phyloP scores from a whole-genome alignment of 371 early-diverging fungal genomes.

The Mortierella sp. region DNA sequence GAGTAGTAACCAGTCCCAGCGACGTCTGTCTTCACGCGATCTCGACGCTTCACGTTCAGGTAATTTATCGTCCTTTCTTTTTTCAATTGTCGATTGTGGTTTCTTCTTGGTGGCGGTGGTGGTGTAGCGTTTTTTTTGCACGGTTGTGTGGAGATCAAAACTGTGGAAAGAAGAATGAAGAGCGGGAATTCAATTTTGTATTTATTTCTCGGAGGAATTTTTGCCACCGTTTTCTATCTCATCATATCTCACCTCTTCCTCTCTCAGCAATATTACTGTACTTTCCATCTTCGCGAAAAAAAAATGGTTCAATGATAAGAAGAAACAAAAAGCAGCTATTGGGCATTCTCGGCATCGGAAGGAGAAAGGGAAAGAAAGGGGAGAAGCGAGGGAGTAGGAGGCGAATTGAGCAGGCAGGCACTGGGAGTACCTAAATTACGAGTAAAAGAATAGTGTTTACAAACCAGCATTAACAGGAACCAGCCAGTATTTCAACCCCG shows the following conservation, averaged over 20 bases:
- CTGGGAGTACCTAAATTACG: too few species aligned
- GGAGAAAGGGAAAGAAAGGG: background rate
- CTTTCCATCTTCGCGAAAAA: background rate
- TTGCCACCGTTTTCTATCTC: background rate
- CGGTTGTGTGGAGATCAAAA: background rate
- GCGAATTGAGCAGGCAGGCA: background rate
- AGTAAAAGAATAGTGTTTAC: too few species aligned
- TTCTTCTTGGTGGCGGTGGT: too few species aligned
- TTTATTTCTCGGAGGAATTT: background rate
- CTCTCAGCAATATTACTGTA: too few species aligned
- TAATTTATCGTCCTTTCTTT: background rate
- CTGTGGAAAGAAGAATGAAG: background rate
- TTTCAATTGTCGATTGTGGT: background rate
- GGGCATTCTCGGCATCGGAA: background rate
- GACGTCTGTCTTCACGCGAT: slow-evolving; percentile 17
- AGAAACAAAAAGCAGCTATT: background rate
- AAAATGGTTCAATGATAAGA: too few species aligned
- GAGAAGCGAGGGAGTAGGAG: background rate
- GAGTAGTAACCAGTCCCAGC: slow-evolving; percentile 10
- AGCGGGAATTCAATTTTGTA: background rate
- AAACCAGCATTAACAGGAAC: background rate
- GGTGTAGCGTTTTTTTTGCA: background rate
- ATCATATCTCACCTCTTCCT: background rate
- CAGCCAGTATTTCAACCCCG: too few species aligned
- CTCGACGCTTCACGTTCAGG: background rate